Evolutionary conservation across 176 grass and related monocot species (phyloP).

Genomic region (Thinopyrum elongatum): DNA sequence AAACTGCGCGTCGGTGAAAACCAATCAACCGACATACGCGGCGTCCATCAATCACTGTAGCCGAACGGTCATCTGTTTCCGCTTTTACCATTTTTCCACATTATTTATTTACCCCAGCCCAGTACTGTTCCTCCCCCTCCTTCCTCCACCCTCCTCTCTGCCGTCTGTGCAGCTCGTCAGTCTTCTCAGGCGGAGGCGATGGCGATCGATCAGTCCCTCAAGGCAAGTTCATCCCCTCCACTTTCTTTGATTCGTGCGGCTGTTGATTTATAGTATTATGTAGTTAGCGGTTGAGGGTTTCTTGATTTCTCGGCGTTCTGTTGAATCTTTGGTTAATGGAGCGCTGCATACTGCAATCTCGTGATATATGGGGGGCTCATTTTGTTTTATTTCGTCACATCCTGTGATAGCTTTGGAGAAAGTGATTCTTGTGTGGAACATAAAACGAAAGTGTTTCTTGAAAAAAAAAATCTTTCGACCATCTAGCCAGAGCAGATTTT

Average conservation of each 20-base stretch:
- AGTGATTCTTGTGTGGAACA: background rate
- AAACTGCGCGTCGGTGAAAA: background rate
- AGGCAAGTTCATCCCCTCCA: constrained; percentile 7
- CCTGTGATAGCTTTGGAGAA: background rate
- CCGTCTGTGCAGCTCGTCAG: background rate
- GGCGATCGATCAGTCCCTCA: constrained; percentile 16
- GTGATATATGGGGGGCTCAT: background rate
- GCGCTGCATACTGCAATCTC: background rate
- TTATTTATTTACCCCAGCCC: background rate
- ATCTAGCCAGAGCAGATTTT: background rate
- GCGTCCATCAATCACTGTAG: constrained; percentile 25
- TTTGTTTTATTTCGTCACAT: background rate
- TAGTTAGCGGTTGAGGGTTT: background rate
- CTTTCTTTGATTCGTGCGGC: background rate
- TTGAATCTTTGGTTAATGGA: background rate
- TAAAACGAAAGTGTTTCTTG: background rate
- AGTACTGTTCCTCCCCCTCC: background rate
- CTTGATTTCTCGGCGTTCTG: background rate
- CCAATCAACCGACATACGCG: background rate
- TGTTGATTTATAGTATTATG: background rate
- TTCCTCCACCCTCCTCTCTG: background rate
- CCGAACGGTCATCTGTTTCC: background rate
- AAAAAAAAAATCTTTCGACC: background rate
- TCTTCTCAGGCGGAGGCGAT: background rate
- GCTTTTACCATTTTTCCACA: background rate